Base-by-base conservation (phyloP, 306 rosid genomes). In the Begonia masoniana region DNA sequence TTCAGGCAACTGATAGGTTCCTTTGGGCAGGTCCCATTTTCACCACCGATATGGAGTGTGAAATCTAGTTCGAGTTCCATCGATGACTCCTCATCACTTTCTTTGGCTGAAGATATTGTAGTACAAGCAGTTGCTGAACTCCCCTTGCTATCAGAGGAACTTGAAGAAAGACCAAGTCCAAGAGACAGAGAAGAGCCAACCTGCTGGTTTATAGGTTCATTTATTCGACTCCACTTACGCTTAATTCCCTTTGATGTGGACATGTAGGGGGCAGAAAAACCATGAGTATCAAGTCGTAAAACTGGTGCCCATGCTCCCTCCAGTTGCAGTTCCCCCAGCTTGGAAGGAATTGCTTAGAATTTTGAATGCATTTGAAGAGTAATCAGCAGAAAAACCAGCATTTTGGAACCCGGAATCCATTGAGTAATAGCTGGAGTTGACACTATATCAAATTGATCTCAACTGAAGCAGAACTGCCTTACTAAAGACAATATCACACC, bases 121-220 rank as follows among this genome's bases (percentile, higher is more conserved):
- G 89, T 73, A 79, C 94, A 81, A 64, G 76, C 89, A 59, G 84
- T 71, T 12, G 74, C 86, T 42, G 94, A 78, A 63, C 89, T 84
- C 17, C 84, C 94, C 75, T 84, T 81, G 78, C 94, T 84, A 71
- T 84, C 89, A 2, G 86, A 81, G 54, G 89, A 84, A 49, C 86
- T 81, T 23, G 89, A 24, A 41, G 94, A 69, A 52, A 35, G 79
- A 24, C 94, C 89, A 46, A 84, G 79, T 67, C 94, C 86, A 52
- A 78, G 94, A 12, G 82, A 73, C 66, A 84, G 59, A 50, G 82
- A 71, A 65, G 86, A 74, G 60, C 73, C 78, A 67, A 75, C 78
- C 24, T 58, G 75, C 45, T 70, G 86, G 71, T 62, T 59, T 59
- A 57, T 46, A 52, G 67, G 55, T 41, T 69, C 70, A 58, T 78